Percentiles rank a stretch among this genome's conserved stretches.
These are phyloP conservation scores for Fomitopsis schrenkii DNA, from an alignment of 1,284 basidiomycete species.

Conservation along the genomic window DNA sequence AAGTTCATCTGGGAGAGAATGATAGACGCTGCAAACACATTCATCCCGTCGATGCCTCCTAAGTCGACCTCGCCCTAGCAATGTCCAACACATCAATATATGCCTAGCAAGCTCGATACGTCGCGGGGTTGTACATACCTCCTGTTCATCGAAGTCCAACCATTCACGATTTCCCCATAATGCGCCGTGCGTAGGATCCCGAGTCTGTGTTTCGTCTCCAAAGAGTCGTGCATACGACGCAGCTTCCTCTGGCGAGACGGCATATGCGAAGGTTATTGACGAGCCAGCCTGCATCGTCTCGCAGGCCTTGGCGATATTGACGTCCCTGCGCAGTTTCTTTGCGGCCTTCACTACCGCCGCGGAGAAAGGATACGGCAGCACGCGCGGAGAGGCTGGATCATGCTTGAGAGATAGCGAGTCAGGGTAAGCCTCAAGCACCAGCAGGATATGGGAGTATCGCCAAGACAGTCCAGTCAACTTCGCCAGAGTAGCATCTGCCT, in stretches of 20 bases:
- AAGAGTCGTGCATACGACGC: constrained; percentile 50
- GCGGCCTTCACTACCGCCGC: constrained; percentile 63
- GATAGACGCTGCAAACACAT: constrained; percentile 58
- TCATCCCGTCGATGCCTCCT: constrained; percentile 53
- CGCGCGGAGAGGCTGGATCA: constrained; percentile 26
- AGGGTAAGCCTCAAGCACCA: constrained; percentile 67
- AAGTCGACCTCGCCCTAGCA: constrained; percentile 49
- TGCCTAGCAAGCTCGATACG: background rate
- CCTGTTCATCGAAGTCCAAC: constrained; percentile 51
- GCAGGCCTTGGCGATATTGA: constrained; percentile 57
- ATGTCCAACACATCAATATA: constrained; percentile 3
- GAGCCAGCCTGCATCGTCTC: constrained; percentile 40
- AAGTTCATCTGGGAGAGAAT: constrained; percentile 54
- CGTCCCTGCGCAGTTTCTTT: constrained; percentile 55
- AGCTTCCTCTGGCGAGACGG: constrained; percentile 51
- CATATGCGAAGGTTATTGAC: constrained; percentile 52
- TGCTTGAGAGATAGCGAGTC: constrained; percentile 30
- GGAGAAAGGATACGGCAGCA: constrained; percentile 38
- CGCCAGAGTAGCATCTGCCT: constrained; percentile 37
- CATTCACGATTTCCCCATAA: constrained; percentile 60
- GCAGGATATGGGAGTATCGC: constrained; percentile 48
- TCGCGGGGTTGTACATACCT: constrained; percentile 23
- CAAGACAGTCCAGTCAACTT: constrained; percentile 48
- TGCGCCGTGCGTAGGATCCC: constrained; percentile 36
- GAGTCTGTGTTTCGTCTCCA: constrained; percentile 49